Evolutionary conservation across 2,329 filamentous ascomycete genomes (phyloP), one percentile per base, ranked within the genome.

Genomic region (Aspergillus japonicus): DNA sequence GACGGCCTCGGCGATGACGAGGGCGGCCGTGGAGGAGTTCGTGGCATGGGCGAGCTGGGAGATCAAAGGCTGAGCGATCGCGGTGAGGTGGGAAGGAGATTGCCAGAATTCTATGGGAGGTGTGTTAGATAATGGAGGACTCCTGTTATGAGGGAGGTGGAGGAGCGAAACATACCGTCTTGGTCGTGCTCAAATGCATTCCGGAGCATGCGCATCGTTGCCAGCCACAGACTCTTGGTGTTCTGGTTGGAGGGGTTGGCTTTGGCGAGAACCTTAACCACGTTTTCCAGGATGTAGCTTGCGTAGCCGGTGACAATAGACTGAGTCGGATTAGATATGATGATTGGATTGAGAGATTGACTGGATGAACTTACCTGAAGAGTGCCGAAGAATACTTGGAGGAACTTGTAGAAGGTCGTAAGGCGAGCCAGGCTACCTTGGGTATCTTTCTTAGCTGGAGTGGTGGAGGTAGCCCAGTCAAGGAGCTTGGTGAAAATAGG

Each of bases 281-380:
- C 86, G 65, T 87, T 88, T 47, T 96, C 92, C 60, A 96, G 77
- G 29, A 96, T 80, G 72, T 96, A 96, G 62, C 88, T 89, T 2
- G 91, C 89, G 74, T 99, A 99, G 75, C 88, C 89, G 10, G 95
- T 98, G 60, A 98, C 92, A 59, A 98, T 94, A 7, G 92, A 95
- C 83, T 84, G 66, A 0, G 53, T 52, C 49, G 14, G 44, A 47
- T 63, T 54, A 59, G 24, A 54, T 29, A 29, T 29, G 24, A 24
- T 55, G 5, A 14, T 5, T 16, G 11, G 10, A 23, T 42, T 24
- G 6, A 26, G 10, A 31, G 23, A 12, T 4, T 8, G 7, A 3
- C 5, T 12, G 7, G 7, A 11, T 8, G n/a, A 42, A 63, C 73
- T 57, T 73, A 82, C 81, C 77, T 95, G 95, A 62, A 98, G 87